These are phyloP conservation scores for Xylaria castorea DNA, from an alignment of 495 filamentous ascomycete species.

Conservation along the genomic window DNA sequence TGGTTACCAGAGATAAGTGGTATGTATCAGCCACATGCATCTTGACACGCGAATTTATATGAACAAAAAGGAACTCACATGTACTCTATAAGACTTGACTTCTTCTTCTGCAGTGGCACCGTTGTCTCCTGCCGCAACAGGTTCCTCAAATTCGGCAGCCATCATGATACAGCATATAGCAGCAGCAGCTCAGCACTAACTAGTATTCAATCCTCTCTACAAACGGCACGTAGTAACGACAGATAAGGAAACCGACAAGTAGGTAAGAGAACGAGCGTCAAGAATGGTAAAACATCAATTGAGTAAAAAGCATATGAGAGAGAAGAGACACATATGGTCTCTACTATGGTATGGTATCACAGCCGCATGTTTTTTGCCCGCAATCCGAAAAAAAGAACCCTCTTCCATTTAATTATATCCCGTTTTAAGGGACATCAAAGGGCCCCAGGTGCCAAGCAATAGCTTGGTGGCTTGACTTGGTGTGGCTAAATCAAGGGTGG, in stretches of 20 bases:
- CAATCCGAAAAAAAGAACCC: background rate
- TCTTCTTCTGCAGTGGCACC: constrained; percentile 45
- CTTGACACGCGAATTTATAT: background rate
- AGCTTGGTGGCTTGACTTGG: constrained; percentile 42
- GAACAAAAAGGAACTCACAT: constrained; percentile 44
- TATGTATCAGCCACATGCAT: constrained; percentile 27
- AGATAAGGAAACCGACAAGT: background rate
- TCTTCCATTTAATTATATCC: constrained; percentile 37
- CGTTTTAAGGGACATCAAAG: constrained; percentile 38
- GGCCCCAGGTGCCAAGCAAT: background rate
- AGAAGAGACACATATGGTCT: background rate
- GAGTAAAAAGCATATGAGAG: constrained; percentile 25
- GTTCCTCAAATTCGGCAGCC: constrained; percentile 35
- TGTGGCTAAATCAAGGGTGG: constrained; percentile 38
- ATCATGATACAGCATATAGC: constrained; percentile 28
- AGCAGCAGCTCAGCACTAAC: constrained; percentile 31
- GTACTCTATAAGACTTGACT: constrained; percentile 57
- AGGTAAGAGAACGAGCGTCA: constrained; percentile 29
- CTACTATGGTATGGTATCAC: constrained; percentile 4
- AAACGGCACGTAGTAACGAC: background rate
- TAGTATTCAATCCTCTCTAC: background rate
- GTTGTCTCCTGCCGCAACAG: constrained; percentile 28
- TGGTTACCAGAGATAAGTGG: constrained; percentile 29
- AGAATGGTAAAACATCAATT: constrained; percentile 24
- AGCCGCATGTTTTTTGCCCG: constrained; percentile 3